Conservation (phyloP, 805 yeast genomes). For the Wickerhamiella bombiphila region DNA sequence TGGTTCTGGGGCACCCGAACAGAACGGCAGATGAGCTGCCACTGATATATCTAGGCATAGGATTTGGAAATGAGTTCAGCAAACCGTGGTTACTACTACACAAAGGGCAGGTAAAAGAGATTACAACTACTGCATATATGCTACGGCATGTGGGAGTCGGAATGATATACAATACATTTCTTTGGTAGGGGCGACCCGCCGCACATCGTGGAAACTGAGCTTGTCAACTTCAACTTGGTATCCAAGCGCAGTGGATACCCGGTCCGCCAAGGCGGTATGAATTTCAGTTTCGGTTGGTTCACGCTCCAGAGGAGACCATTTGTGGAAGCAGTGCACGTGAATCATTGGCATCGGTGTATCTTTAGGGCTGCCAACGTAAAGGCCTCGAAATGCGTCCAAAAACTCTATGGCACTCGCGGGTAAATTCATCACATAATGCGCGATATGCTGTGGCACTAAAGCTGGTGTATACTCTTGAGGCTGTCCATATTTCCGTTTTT, state of each 20-base stretch:
- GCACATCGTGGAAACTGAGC: slow-evolving; percentile 62
- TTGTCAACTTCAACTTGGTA: slow-evolving; percentile 32
- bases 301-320: slow-evolving; percentile 59
- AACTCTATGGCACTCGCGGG: slow-evolving; percentile 89
- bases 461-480: neutral
- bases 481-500: slow-evolving; percentile 1
- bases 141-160: slow-evolving; percentile 34
- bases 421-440: slow-evolving; percentile 84
- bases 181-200: slow-evolving; percentile 93
- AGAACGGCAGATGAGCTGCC: slow-evolving; percentile 18
- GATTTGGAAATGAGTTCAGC: neutral
- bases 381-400: slow-evolving; percentile 60
- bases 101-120: neutral
- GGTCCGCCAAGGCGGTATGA: slow-evolving; percentile 46
- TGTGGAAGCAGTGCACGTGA: slow-evolving; percentile 87
- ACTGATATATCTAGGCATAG: slow-evolving; percentile 8
- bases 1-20: slow-evolving; percentile 35
- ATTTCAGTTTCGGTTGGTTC: slow-evolving; percentile 60
- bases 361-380: slow-evolving; percentile 31
- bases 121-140: too few species aligned
- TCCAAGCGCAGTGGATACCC: slow-evolving; percentile 34
- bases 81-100: too few species aligned
- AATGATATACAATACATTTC: slow-evolving; percentile 89
- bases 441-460: slow-evolving; percentile 36
- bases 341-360: slow-evolving; percentile 50